phyloP scores from a whole-genome alignment of 345 rosid genomes.

The Eucalyptus cloeziana region DNA sequence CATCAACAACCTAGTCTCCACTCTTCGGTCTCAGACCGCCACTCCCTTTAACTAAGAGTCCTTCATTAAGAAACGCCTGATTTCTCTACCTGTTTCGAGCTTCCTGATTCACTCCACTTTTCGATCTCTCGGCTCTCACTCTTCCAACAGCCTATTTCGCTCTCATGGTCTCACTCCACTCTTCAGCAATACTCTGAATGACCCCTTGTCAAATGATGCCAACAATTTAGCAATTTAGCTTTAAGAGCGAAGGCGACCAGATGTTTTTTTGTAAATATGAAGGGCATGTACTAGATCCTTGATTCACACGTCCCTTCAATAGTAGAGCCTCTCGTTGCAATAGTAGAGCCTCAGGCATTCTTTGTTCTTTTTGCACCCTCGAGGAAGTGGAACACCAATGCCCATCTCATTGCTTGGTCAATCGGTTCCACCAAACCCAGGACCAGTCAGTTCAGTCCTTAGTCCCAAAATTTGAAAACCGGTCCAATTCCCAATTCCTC shows the following conservation, averaged over 20 bases:
- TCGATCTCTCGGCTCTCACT: background rate
- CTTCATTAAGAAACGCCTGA: background rate
- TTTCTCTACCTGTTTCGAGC: background rate
- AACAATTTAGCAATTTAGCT: background rate
- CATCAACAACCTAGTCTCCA: background rate
- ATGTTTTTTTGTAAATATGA: background rate
- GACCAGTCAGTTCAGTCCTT: background rate
- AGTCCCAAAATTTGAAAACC: background rate
- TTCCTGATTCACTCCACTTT: background rate
- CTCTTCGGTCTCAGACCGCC: background rate
- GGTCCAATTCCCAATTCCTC: too few relatives aligned
- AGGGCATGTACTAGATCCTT: background rate
- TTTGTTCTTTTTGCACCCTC: constrained; percentile 34
- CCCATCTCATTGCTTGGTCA: background rate
- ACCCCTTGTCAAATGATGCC: background rate
- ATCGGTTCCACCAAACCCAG: background rate
- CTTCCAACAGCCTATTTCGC: background rate
- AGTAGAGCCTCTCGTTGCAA: constrained; percentile 12
- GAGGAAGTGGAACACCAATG: constrained; percentile 23
- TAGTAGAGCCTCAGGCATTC: constrained; percentile 12
- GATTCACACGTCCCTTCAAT: background rate
- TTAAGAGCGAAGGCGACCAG: background rate
- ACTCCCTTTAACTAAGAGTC: background rate
- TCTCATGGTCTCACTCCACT: background rate
- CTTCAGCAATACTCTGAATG: background rate